Percentiles rank a stretch among this genome's conserved stretches.
phyloP scores from a whole-genome alignment of 148 eudicot species.

The Drosera capensis region DNA sequence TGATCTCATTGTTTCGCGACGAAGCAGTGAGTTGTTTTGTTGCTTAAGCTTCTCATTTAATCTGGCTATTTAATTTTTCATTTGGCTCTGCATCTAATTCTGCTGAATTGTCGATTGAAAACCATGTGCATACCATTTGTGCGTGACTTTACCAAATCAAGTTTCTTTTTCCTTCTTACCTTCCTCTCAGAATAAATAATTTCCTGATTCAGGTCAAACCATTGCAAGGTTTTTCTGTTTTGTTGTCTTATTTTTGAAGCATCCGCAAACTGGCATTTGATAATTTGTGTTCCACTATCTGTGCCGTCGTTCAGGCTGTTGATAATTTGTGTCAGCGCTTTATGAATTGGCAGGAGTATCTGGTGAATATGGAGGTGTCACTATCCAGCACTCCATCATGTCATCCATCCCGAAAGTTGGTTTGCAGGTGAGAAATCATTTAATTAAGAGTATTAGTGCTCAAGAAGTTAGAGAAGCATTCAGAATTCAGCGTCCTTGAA shows the following conservation, averaged over 20 bases:
- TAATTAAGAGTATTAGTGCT: background rate
- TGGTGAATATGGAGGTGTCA: constrained; percentile 24
- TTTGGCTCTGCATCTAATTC: background rate
- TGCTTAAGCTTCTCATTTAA: background rate
- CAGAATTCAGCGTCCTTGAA: background rate
- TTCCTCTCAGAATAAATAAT: too few species aligned
- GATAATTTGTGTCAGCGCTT: too few species aligned
- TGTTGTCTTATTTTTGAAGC: background rate
- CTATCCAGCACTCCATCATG: constrained; percentile 69
- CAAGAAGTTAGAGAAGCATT: background rate
- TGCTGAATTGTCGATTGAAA: too few species aligned
- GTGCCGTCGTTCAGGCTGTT: too few species aligned
- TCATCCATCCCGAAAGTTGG: constrained; percentile 88
- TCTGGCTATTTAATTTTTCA: background rate
- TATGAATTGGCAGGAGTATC: constrained; percentile 27
- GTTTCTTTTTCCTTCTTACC: too few species aligned
- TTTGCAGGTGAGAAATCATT: constrained; percentile 52
- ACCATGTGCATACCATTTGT: too few species aligned
- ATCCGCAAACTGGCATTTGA: too few species aligned
- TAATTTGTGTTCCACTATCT: too few species aligned
- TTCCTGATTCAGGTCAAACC: too few species aligned
- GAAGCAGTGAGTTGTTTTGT: constrained; percentile 55
- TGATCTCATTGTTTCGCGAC: constrained; percentile 60
- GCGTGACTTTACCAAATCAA: too few species aligned
- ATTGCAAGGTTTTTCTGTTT: too few species aligned